Conservation (phyloP, 2,329 filamentous ascomycete species). For the Ustulina deusta region DNA sequence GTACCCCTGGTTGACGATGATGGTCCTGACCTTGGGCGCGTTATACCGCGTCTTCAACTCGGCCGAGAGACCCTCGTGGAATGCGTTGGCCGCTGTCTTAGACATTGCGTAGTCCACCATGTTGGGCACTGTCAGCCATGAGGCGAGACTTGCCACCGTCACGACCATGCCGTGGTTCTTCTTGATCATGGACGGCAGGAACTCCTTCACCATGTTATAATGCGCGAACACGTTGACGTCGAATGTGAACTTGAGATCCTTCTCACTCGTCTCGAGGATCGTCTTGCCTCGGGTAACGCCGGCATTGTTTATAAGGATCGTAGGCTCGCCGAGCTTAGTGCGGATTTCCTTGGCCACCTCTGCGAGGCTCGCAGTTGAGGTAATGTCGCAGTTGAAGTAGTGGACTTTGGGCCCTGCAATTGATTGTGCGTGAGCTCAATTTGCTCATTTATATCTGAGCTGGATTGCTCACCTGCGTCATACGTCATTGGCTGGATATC, state of each 20-base stretch:
- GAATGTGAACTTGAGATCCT: conserved; percentile 60
- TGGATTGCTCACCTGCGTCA: conserved; percentile 42
- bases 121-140: conserved; percentile 64
- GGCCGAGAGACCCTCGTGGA: conserved; percentile 68
- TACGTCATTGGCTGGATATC: conserved; percentile 69
- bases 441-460: neutral
- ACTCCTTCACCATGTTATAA: conserved; percentile 63
- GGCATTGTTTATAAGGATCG: conserved; percentile 55
- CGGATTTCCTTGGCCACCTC: conserved; percentile 58
- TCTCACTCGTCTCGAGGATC: conserved; percentile 60
- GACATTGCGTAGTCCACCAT: conserved; percentile 70
- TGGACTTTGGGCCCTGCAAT: conserved; percentile 65
- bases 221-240: conserved; percentile 65
- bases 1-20: conserved; percentile 74
- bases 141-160: conserved; percentile 67
- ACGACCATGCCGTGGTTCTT: conserved; percentile 67
- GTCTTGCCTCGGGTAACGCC: conserved; percentile 59
- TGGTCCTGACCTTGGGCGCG: conserved; percentile 68
- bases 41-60: conserved; percentile 65
- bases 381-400: conserved; percentile 78
- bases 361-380: conserved; percentile 63
- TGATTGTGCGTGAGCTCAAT: conserved; percentile 45
- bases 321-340: conserved; percentile 52
- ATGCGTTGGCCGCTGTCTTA: conserved; percentile 68
- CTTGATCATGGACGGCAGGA: conserved; percentile 63